Conservation (phyloP, 176 grass and related monocot species). For the Carex cristatella region DNA sequence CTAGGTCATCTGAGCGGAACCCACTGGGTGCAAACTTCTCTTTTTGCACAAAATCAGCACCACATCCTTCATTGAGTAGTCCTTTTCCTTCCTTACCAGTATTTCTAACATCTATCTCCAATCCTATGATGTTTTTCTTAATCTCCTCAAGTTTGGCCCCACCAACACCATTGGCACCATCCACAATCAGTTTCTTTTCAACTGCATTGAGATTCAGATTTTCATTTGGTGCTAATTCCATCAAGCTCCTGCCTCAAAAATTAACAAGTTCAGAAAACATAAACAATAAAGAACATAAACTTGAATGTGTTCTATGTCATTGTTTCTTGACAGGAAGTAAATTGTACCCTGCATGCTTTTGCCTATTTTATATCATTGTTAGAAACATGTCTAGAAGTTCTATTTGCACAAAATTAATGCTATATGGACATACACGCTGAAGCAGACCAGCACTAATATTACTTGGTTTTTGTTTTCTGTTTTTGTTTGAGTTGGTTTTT, state of each 20-base stretch:
- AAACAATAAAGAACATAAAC: neutral
- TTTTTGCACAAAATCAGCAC: constrained; percentile 97
- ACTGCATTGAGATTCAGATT: constrained; percentile 3
- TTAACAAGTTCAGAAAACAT: neutral
- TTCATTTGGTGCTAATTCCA: constrained; percentile 52
- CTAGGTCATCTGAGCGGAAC: constrained; percentile 50
- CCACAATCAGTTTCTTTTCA: constrained; percentile 57
- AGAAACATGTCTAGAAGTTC: neutral
- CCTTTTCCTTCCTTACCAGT: constrained; percentile 73
- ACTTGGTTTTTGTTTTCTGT: neutral
- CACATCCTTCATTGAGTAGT: constrained; percentile 81
- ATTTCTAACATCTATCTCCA: constrained; percentile 66
- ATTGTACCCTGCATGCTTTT: neutral
- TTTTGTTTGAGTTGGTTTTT: neutral
- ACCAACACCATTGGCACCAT: constrained; percentile 90
- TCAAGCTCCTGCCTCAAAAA: constrained; percentile 23
- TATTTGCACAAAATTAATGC: neutral
- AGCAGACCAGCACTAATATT: neutral
- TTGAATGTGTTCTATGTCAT: neutral
- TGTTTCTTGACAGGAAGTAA: neutral
- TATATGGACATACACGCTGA: neutral
- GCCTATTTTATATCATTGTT: constrained; percentile 11
- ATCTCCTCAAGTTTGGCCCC: constrained; percentile 66
- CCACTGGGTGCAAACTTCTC: constrained; percentile 66
- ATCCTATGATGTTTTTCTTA: constrained; percentile 36